Evolutionary conservation across 495 filamentous ascomycete genomes (phyloP).

Genomic region (Mycothermus thermophilus): DNA sequence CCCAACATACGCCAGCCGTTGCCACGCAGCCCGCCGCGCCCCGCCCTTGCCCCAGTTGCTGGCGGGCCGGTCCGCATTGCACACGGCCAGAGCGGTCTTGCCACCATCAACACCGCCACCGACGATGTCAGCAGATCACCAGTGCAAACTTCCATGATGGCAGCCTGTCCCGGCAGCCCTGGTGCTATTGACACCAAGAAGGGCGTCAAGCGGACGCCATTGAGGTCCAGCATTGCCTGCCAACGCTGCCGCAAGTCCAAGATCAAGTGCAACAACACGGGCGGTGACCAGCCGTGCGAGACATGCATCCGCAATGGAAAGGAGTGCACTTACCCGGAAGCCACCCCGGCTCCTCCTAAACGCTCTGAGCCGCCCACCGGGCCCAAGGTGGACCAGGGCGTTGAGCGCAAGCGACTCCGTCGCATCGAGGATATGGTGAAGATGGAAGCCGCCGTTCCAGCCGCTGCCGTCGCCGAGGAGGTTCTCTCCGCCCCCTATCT

Average conservation of each 20-base stretch:
- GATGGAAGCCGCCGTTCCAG: constrained; percentile 21
- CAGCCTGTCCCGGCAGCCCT: constrained; percentile 17
- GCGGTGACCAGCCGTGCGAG: constrained; percentile 54
- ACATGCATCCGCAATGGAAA: constrained; percentile 63
- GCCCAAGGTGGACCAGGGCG: constrained; percentile 43
- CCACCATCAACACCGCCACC: neutral
- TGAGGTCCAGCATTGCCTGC: constrained; percentile 73
- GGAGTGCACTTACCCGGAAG: constrained; percentile 62
- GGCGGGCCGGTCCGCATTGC: constrained; percentile 11
- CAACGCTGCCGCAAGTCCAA: constrained; percentile 66
- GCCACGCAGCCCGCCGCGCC: constrained; percentile 17
- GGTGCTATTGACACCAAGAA: constrained; percentile 29
- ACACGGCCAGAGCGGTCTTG: constrained; percentile 1
- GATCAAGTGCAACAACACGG: constrained; percentile 66
- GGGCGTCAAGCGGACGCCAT: constrained; percentile 36
- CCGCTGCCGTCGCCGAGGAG: constrained; percentile 28
- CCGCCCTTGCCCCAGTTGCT: no score
- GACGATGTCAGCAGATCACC: constrained; percentile 17
- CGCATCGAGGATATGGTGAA: constrained; percentile 37
- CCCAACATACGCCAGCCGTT: constrained; percentile 17
- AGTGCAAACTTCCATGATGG: constrained; percentile 13
- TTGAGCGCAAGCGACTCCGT: constrained; percentile 47
- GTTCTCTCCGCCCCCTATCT: constrained; percentile 41
- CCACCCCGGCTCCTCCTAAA: constrained; percentile 42
- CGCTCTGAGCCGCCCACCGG: constrained; percentile 37